These are phyloP conservation scores for Plasmodium billcollinsi DNA, from an alignment of 169 alveolate species.

Conservation along the genomic window DNA sequence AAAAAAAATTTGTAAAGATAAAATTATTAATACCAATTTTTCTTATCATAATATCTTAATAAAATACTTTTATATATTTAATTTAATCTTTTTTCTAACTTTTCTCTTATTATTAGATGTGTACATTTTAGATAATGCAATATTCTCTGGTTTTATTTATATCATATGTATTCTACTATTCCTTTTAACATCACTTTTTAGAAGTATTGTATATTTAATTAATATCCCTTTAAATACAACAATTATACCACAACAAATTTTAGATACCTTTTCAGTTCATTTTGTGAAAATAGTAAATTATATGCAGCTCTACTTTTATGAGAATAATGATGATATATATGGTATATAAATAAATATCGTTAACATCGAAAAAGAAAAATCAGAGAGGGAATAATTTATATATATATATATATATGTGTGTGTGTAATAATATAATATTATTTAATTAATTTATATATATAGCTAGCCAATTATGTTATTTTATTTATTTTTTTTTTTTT, in stretches of 20 bases:
- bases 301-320: not conserved
- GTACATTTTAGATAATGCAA: constrained; percentile 10
- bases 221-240: constrained; percentile 15
- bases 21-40: constrained; percentile 3
- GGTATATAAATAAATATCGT: not conserved
- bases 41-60: not conserved
- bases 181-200: constrained; percentile 8
- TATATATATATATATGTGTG: not conserved
- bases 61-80: not conserved
- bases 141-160: constrained; percentile 25
- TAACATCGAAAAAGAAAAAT: not conserved
- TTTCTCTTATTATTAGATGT: constrained; percentile 18
- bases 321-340: not conserved
- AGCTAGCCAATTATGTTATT: not conserved
- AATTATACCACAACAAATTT: constrained; percentile 4
- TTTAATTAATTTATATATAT: not conserved
- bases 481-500: not conserved
- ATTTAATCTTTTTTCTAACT: constrained; percentile 14
- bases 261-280: constrained; percentile 12
- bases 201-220: constrained; percentile 16
- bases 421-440: not conserved
- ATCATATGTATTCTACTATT: constrained; percentile 13
- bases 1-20: constrained; percentile 14
- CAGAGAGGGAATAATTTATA: not conserved
- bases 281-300: constrained; percentile 16